These are phyloP conservation scores for Biscogniauxia marginata DNA, from an alignment of 2,329 filamentous ascomycete species.

Conservation along the genomic window DNA sequence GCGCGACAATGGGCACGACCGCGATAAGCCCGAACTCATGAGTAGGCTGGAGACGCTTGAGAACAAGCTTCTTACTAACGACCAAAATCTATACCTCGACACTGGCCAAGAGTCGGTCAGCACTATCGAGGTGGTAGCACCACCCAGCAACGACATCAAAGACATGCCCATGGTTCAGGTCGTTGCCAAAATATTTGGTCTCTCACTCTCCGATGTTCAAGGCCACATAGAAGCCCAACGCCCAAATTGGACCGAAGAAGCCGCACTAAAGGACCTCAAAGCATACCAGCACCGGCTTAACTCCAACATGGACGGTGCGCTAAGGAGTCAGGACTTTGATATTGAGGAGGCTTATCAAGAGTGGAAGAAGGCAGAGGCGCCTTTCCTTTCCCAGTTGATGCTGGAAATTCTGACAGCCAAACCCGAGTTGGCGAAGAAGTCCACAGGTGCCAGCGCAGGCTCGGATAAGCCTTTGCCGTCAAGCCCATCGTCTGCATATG, in stretches of 20 bases:
- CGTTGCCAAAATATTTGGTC: slow-evolving; percentile 82
- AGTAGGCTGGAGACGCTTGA: slow-evolving; percentile 77
- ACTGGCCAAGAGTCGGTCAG: slow-evolving; percentile 58
- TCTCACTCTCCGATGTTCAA: slow-evolving; percentile 77
- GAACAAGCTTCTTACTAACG: slow-evolving; percentile 89
- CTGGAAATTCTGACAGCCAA: slow-evolving; percentile 83
- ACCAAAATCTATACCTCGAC: slow-evolving; percentile 77
- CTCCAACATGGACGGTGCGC: slow-evolving; percentile 71
- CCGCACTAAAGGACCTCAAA: slow-evolving; percentile 87
- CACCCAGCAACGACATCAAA: slow-evolving; percentile 87
- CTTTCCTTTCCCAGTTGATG: slow-evolving; percentile 90
- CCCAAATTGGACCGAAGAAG: slow-evolving; percentile 83
- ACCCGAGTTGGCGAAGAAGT: slow-evolving; percentile 79
- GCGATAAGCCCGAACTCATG: slow-evolving; percentile 81
- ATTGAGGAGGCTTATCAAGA: slow-evolving; percentile 80
- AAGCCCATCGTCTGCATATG: slow-evolving; percentile 47
- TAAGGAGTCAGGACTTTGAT: slow-evolving; percentile 86
- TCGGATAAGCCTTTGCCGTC: slow-evolving; percentile 59
- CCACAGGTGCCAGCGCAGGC: slow-evolving; percentile 47
- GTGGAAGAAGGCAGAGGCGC: slow-evolving; percentile 89
- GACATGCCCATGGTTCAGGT: slow-evolving; percentile 93
- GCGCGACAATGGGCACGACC: slow-evolving; percentile 79
- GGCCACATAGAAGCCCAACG: slow-evolving; percentile 82
- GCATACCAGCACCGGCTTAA: slow-evolving; percentile 88
- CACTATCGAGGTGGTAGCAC: slow-evolving; percentile 77